Evolutionary conservation across 441 rosid genomes (phyloP), one percentile per base, ranked within the genome.

Genomic region (Adansonia madagascariensis): DNA sequence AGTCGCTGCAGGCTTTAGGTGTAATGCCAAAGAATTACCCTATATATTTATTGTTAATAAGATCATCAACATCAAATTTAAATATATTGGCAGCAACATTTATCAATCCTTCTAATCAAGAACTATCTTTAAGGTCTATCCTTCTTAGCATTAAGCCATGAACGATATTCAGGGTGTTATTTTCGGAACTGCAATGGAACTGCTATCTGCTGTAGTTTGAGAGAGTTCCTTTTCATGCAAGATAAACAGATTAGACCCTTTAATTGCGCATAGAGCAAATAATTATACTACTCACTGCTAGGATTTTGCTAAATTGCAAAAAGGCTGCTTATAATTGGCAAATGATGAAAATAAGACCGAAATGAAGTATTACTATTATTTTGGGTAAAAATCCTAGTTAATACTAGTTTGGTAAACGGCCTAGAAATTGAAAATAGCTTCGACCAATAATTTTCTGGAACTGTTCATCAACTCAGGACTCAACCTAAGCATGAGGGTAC

Each of bases 401-500:
- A 59, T 9, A 59, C 6, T 31, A 20, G 43, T 3, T 56, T 8
- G 55, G 24, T 3, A 46, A 20, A 60, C 8, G n/a, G 43, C 31
- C n/a, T 74, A 74, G 65, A 73, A 60, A 62, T 75, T 47, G 50
- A 61, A 71, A 79, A 80, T 78, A 46, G 87, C 85, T 69, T 82
- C 84, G 8, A 80, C 67, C 74, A 85, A 20, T 78, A 78, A 74
- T 31, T 82, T 75, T 53, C 56, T 78, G 17, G 85, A 84, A 8
- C 17, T 64, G 53, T 67, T 80, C 85, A 84, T 84, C 79, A 84
- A 77, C 6, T 49, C 84, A 24, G 87, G 85, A 27, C 87, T 84
- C 49, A 84, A 43, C 83, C 85, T 77, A 74, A 84, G 82, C 87
- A 84, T 84, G 77, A 84, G 81, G 52, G 81, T 81, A 47, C 85